Evolutionary conservation across 1,139 yeast genomes (phyloP), one percentile per base, ranked within the genome.

Genomic region (Saccharomyces uvarum): DNA sequence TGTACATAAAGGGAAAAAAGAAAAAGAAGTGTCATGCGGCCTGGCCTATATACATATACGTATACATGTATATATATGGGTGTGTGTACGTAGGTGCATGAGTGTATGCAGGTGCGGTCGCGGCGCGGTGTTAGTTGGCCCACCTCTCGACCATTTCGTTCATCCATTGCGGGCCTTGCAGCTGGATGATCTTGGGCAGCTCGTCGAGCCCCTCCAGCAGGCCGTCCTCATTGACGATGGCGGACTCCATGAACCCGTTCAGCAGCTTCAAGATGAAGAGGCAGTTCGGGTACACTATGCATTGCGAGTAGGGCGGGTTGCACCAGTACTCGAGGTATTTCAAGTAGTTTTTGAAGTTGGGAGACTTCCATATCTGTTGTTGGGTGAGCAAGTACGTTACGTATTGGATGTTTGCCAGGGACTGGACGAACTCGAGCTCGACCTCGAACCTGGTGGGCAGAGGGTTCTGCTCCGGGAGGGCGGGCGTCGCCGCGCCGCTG

Each of bases 121-220:
- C 21, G 7, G 6, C 13, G n/a, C 4, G 29, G 46, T 13, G 19
- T 55, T 53, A 63, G 48, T 55, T 58, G 42, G 77, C 83, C 90
- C 91, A 86, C 59, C 86, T 74, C 53, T 78, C 77, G 14, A 84
- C 89, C 93, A 86, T 86, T 64, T 85, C 91, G 62, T 84, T 84
- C 84, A 83, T 84, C 60, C 77, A 60, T 78, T 83, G 72, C 76
- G 82, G 61, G 77, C 80, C 67, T 79, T 88, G 52, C 77, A 82
- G 63, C 79, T 82, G 59, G 75, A 76, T 14, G 78, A 81, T 61
- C 75, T 80, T 59, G 67, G 75, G 75, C 61, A 86, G 82, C 53
- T 79, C 80, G 53, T 80, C 81, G 33, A 75, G 75, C 59, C 69
- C 68, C 27, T 67, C 68, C 38, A 67, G 56, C 42, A 61, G 51